These are phyloP conservation scores for Lolium rigidum DNA, from an alignment of 176 grass and related monocot species.

Conservation along the genomic window DNA sequence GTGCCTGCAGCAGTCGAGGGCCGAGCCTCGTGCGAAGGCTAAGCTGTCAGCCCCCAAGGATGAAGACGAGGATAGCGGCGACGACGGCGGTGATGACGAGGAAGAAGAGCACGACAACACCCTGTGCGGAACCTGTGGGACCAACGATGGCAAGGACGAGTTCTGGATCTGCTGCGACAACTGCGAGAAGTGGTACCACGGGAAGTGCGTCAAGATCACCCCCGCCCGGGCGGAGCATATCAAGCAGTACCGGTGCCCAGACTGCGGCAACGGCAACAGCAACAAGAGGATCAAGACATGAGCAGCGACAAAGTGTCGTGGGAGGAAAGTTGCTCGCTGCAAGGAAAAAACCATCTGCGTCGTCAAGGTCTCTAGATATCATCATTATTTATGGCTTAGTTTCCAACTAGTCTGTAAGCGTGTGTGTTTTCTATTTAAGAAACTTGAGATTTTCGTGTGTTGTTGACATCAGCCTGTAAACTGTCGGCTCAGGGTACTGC, in stretches of 20 bases:
- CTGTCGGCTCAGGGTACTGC: conserved; percentile 32
- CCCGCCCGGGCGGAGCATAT: conserved; percentile 94
- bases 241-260: conserved; percentile 97
- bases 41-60: conserved; percentile 74
- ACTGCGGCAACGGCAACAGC: conserved; percentile 68
- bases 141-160: conserved; percentile 77
- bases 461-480: conserved; percentile 39
- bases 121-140: conserved; percentile 78
- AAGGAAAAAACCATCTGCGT: conserved; percentile 23
- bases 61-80: conserved; percentile 73
- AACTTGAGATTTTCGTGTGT: conserved; percentile 34
- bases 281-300: conserved; percentile 75
- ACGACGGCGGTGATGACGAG: conserved; percentile 51
- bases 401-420: conserved; percentile 52
- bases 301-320: background rate
- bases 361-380: conserved; percentile 38
- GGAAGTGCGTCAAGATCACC: conserved; percentile 91
- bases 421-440: conserved; percentile 34
- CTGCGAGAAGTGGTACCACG: conserved; percentile 95
- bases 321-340: background rate
- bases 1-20: conserved; percentile 56
- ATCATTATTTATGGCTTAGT: conserved; percentile 38
- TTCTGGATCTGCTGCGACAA: conserved; percentile 97
- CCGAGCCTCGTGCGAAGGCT: conserved; percentile 58
- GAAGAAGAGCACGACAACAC: conserved; percentile 90